A percentile compares a stretch with the other conserved stretches of the same genome.
phyloP scores from a whole-genome alignment of 2,329 filamentous ascomycete genomes.

The Trichoderma cornu-damae region DNA sequence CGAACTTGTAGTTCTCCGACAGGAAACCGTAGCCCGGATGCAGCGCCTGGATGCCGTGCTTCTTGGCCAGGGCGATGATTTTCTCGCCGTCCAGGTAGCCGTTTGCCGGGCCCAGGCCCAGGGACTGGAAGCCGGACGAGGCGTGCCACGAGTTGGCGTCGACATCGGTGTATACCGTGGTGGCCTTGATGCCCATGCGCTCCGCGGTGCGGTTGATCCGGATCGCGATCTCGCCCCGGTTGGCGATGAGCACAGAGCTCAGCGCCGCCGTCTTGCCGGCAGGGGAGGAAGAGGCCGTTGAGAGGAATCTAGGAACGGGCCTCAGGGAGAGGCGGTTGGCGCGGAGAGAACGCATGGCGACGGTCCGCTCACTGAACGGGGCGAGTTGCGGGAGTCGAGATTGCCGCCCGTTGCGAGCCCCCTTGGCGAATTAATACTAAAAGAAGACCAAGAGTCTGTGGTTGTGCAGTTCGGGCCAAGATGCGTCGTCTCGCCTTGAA shows the following conservation, averaged over 20 bases:
- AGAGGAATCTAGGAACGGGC: constrained; percentile 37
- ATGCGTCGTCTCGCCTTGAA: constrained; percentile 1
- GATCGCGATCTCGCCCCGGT: constrained; percentile 93
- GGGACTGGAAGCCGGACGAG: constrained; percentile 72
- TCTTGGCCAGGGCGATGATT: constrained; percentile 83
- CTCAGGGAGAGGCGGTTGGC: constrained; percentile 46
- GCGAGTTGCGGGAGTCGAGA: not conserved
- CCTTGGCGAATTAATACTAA: constrained; percentile 12
- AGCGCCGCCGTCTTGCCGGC: constrained; percentile 45
- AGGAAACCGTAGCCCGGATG: constrained; percentile 96
- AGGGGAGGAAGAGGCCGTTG: constrained; percentile 30
- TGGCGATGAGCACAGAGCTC: constrained; percentile 87
- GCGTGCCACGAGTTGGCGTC: constrained; percentile 87
- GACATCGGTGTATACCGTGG: constrained; percentile 90
- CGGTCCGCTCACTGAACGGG: constrained; percentile 3
- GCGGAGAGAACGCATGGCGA: constrained; percentile 52
- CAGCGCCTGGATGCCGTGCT: constrained; percentile 81
- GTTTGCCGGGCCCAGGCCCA: constrained; percentile 75
- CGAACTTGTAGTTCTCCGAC: constrained; percentile 89
- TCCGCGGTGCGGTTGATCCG: constrained; percentile 85
- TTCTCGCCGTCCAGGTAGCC: constrained; percentile 91
- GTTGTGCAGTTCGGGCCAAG: constrained; percentile 3
- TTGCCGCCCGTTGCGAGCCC: not conserved
- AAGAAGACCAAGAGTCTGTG: constrained; percentile 14
- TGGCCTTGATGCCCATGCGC: constrained; percentile 84